phyloP scores from a whole-genome alignment of 2,329 filamentous ascomycete genomes.

The Epichloe uncinata region DNA sequence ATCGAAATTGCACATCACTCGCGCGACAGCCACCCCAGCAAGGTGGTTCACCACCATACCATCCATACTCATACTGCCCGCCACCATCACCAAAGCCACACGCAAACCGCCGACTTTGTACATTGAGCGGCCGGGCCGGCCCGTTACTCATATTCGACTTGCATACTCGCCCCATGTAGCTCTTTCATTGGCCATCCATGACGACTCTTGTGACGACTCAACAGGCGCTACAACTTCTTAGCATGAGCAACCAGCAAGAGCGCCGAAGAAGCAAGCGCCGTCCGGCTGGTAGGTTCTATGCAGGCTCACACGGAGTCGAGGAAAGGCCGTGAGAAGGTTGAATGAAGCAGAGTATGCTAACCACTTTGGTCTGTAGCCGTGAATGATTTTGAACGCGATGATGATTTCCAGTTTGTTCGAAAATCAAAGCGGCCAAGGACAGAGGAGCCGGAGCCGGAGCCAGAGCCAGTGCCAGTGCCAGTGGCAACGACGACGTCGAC shows the following conservation, averaged over 20 bases:
- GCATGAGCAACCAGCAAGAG: constrained; percentile 53
- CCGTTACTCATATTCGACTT: neutral
- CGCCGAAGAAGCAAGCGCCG: constrained; percentile 51
- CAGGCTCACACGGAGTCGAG: neutral
- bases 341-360: neutral
- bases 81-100: neutral
- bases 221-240: constrained; percentile 52
- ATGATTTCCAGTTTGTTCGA: constrained; percentile 63
- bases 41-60: constrained; percentile 6
- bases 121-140: neutral
- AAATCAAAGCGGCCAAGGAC: constrained; percentile 53
- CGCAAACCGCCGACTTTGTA: neutral
- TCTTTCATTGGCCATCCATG: constrained; percentile 42
- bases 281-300: constrained; percentile 35
- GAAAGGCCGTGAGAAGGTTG: neutral
- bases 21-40: constrained; percentile 5
- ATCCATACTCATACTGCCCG: neutral
- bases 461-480: constrained; percentile 9
- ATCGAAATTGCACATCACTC: neutral
- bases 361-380: constrained; percentile 16
- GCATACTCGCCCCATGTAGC: constrained; percentile 2
- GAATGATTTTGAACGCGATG: constrained; percentile 54
- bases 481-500: constrained; percentile 12
- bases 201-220: constrained; percentile 54
- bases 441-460: constrained; percentile 26